A percentile compares a stretch with the other conserved stretches of the same genome.
These are phyloP conservation scores for Ustilago sp. DNA, from an alignment of 1,284 basidiomycete genomes.

Conservation along the genomic window DNA sequence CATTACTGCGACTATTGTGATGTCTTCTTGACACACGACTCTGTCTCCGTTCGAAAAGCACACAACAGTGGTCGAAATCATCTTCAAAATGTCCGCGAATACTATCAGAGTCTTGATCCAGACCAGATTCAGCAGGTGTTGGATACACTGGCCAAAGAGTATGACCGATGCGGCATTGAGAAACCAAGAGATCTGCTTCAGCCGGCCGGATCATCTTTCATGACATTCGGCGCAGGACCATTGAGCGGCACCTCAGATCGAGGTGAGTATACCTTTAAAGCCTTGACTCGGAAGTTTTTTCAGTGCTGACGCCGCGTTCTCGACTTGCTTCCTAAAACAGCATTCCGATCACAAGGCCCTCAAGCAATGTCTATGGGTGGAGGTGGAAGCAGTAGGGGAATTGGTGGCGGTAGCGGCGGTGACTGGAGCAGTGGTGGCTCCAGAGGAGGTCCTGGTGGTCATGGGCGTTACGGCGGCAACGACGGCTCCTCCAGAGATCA, in stretches of 20 bases:
- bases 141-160: constrained; percentile 91
- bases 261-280: constrained; percentile 20
- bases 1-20: constrained; percentile 69
- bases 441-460: constrained; percentile 19
- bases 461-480: constrained; percentile 26
- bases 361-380: constrained; percentile 30
- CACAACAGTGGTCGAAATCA: constrained; percentile 98
- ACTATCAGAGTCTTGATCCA: constrained; percentile 94
- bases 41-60: constrained; percentile 83
- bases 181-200: constrained; percentile 55
- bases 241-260: constrained; percentile 45
- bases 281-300: neutral
- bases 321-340: constrained; percentile 2
- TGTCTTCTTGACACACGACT: constrained; percentile 68
- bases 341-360: constrained; percentile 40
- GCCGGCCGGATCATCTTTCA: constrained; percentile 46
- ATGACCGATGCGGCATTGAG: constrained; percentile 74
- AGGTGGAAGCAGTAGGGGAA: neutral
- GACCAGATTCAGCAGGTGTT: constrained; percentile 96
- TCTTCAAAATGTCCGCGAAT: constrained; percentile 93
- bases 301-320: neutral
- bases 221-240: constrained; percentile 54
- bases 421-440: constrained; percentile 12
- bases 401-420: constrained; percentile 11
- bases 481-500: constrained; percentile 26